Percentiles rank a stretch among this genome's conserved stretches.
These are phyloP conservation scores for Thelephora aurantiotincta DNA, from an alignment of 768 basidiomycete genomes.

Conservation along the genomic window DNA sequence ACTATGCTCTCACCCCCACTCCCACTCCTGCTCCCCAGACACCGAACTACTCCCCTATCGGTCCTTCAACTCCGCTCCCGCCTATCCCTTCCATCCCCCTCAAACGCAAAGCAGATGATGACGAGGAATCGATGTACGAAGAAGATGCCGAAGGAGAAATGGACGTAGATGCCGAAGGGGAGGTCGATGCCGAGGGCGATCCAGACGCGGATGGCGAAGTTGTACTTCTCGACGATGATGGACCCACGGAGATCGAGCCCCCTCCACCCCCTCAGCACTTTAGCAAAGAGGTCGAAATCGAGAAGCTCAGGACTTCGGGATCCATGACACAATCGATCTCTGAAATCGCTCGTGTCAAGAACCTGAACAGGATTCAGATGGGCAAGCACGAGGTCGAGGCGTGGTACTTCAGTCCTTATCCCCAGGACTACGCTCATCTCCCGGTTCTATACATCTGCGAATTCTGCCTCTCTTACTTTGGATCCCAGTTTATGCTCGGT, in stretches of 20 bases:
- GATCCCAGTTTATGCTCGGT: conserved; percentile 78
- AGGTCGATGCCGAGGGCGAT: conserved; percentile 30
- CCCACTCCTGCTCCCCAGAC: conserved; percentile 12
- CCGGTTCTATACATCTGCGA: conserved; percentile 96
- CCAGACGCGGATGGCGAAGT: conserved; percentile 40
- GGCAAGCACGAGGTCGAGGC: conserved; percentile 95
- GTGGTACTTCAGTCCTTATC: conserved; percentile 99
- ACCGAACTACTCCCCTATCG: conserved; percentile 13
- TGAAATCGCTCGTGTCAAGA: conserved; percentile 96
- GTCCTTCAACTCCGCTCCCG: conserved; percentile 33
- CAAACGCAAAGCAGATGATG: conserved; percentile 57
- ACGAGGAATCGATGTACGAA: conserved; percentile 50
- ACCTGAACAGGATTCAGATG: conserved; percentile 91
- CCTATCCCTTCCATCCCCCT: conserved; percentile 39
- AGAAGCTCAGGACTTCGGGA: conserved; percentile 92
- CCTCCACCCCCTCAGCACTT: conserved; percentile 48
- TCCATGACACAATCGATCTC: conserved; percentile 99
- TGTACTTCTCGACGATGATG: conserved; percentile 51
- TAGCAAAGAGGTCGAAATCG: conserved; percentile 98
- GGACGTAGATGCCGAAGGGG: conserved; percentile 52
- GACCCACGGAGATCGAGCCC: conserved; percentile 32
- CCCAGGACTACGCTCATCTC: conserved; percentile 93
- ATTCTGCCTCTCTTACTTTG: conserved; percentile 91
- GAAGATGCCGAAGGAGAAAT: conserved; percentile 33
- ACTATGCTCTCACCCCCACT: conserved; percentile 5